Conservation (phyloP, 108 stramenopile species). For the Conticribra guillardii region DNA sequence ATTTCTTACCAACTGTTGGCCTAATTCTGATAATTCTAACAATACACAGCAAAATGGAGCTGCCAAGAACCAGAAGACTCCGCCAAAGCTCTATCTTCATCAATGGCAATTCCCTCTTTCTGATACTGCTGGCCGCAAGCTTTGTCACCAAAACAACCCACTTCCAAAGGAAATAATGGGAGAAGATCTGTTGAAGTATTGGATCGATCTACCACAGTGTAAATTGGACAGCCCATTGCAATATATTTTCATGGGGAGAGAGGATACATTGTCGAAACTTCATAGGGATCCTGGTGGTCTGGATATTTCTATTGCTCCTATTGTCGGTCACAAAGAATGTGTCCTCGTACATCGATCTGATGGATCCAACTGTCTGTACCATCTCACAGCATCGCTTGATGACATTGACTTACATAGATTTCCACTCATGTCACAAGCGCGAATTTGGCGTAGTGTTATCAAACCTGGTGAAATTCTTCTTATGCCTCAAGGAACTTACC, state of each 20-base stretch:
- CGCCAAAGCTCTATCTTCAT: slow-evolving; percentile 66
- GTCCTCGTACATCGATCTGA: slow-evolving; percentile 78
- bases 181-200: slow-evolving; percentile 76
- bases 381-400: slow-evolving; percentile 60
- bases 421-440: slow-evolving; percentile 67
- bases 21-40: slow-evolving; percentile 13
- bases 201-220: slow-evolving; percentile 66
- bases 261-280: slow-evolving; percentile 68
- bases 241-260: slow-evolving; percentile 84
- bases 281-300: slow-evolving; percentile 82
- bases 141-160: slow-evolving; percentile 61
- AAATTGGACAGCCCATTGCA: slow-evolving; percentile 70
- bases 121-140: slow-evolving; percentile 59
- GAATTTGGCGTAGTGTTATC: slow-evolving; percentile 65
- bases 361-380: slow-evolving; percentile 62
- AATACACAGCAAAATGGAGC: slow-evolving; percentile 1
- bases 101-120: slow-evolving; percentile 91
- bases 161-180: slow-evolving; percentile 72
- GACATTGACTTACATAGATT: slow-evolving; percentile 61
- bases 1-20: slow-evolving; percentile 78
- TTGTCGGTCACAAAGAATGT: slow-evolving; percentile 84
- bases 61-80: slow-evolving; percentile 25
- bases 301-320: slow-evolving; percentile 78
- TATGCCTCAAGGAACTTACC: slow-evolving; percentile 87
- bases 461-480: slow-evolving; percentile 84